A percentile compares a stretch with the other conserved stretches of the same genome.
These are phyloP conservation scores for Lecanicillium sp. DNA, from an alignment of 2,329 filamentous ascomycete genomes.

Conservation along the genomic window DNA sequence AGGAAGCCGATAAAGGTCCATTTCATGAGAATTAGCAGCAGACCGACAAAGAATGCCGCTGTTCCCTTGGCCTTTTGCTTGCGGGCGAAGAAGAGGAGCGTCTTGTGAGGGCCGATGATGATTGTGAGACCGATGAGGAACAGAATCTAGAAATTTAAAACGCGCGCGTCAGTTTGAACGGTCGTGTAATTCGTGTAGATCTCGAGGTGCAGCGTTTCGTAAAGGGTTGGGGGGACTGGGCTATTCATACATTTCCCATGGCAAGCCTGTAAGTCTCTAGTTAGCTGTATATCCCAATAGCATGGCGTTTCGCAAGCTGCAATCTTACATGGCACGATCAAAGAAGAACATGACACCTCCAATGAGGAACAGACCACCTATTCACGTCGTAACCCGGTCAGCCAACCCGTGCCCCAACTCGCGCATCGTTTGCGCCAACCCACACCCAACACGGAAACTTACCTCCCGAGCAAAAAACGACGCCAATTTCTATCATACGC, in stretches of 20 bases:
- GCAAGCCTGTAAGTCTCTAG: conserved; percentile 73
- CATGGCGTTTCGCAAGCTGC: too few relatives aligned
- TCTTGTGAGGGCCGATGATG: conserved; percentile 89
- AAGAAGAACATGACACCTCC: conserved; percentile 96
- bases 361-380: conserved; percentile 90
- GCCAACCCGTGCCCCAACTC: conserved; percentile 5
- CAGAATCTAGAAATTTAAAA: too few relatives aligned
- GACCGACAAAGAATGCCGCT: conserved; percentile 75
- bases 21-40: conserved; percentile 75
- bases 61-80: conserved; percentile 90
- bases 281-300: too few relatives aligned
- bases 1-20: conserved; percentile 90
- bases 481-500: conserved; percentile 70
- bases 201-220: too few relatives aligned
- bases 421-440: conserved; percentile 13
- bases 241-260: conserved; percentile 77
- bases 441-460: conserved; percentile 36
- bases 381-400: conserved; percentile 10
- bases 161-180: too few relatives aligned
- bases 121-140: conserved; percentile 95
- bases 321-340: conserved; percentile 88
- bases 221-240: conserved; percentile 7
- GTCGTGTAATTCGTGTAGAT: conserved; percentile 2
- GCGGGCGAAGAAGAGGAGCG: conserved; percentile 86
- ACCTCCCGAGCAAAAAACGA: conserved; percentile 97